Evolutionary conservation across 2,329 filamentous ascomycete genomes (phyloP).

Genomic region (Alternaria conjuncta): DNA sequence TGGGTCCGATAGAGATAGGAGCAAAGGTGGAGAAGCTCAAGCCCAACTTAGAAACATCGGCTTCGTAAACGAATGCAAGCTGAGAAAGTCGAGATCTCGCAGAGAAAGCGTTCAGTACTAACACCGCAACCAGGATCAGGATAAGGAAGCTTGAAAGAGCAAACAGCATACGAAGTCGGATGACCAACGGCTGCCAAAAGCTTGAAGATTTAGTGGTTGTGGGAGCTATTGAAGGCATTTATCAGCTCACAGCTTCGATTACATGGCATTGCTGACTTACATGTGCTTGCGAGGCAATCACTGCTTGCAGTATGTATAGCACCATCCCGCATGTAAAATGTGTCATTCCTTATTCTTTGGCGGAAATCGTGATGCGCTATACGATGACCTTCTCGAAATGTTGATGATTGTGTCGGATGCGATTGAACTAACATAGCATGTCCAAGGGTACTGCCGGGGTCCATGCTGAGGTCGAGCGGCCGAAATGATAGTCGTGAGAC

Average conservation of each 20-base stretch:
- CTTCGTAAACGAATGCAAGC: constrained; percentile 23
- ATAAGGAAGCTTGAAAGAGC: constrained; percentile 8
- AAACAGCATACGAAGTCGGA: constrained; percentile 6
- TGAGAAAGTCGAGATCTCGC: constrained; percentile 21
- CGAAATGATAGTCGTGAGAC: constrained; percentile 15
- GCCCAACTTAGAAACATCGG: constrained; percentile 17
- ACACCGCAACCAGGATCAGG: constrained; percentile 5
- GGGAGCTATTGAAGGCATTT: background rate
- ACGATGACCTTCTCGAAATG: constrained; percentile 4
- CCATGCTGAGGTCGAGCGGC: constrained; percentile 21
- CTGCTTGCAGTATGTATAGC: constrained; percentile 15
- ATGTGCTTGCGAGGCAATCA: background rate
- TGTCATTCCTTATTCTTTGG: constrained; percentile 5
- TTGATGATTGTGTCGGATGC: background rate
- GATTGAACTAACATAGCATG: constrained; percentile 9
- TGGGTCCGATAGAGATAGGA: constrained; percentile 29
- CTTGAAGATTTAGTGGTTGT: background rate
- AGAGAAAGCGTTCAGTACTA: constrained; percentile 17
- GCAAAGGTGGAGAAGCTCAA: constrained; percentile 23
- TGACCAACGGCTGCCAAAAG: background rate
- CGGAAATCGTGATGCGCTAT: constrained; percentile 4
- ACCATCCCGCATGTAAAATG: constrained; percentile 5
- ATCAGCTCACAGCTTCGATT: background rate
- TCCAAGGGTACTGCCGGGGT: constrained; percentile 24
- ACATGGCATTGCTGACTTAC: background rate